A percentile compares a stretch with the other conserved stretches of the same genome.
Evolutionary conservation across 306 rosid genomes (phyloP).

Genomic region (Malus asiatica): DNA sequence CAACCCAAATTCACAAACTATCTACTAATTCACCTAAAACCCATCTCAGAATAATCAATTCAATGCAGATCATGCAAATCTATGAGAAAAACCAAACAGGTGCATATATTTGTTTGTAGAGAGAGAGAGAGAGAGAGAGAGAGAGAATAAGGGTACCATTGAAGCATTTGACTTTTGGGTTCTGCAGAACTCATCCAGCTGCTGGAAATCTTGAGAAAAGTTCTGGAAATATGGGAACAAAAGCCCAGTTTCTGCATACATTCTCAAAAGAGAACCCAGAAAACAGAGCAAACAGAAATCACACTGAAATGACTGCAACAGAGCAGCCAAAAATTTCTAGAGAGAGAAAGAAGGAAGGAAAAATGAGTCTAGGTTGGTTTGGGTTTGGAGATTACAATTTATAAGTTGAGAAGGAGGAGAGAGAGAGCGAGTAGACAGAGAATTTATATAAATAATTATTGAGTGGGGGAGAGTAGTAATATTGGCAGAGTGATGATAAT

Average conservation of each 20-base stretch:
- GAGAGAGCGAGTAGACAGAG: slow-evolving; percentile 14
- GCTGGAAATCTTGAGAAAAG: slow-evolving; percentile 68
- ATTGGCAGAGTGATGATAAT: slow-evolving; percentile 27
- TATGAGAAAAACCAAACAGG: not conserved
- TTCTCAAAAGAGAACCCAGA: slow-evolving; percentile 14
- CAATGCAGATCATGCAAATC: slow-evolving; percentile 29
- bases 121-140: not conserved
- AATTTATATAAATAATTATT: slow-evolving; percentile 25
- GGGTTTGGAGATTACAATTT: slow-evolving; percentile 1
- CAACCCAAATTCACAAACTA: not conserved
- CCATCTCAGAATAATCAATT: slow-evolving; percentile 13
- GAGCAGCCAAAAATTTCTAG: slow-evolving; percentile 17
- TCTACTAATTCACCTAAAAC: slow-evolving; percentile 3
- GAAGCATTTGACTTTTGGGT: slow-evolving; percentile 54
- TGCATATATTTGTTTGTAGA: not conserved
- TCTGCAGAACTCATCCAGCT: slow-evolving; percentile 69
- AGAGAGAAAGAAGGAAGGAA: not conserved
- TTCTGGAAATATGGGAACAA: slow-evolving; percentile 60
- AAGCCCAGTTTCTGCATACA: slow-evolving; percentile 76
- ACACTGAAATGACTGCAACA: not conserved
- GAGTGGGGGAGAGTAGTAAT: slow-evolving; percentile 21
- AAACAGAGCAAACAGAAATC: slow-evolving; percentile 11
- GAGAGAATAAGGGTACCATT: slow-evolving; percentile 34
- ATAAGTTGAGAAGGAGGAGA: not conserved
- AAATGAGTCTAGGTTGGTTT: not conserved